phyloP scores from a whole-genome alignment of 768 basidiomycete genomes.

The Rubroboletus satanas region DNA sequence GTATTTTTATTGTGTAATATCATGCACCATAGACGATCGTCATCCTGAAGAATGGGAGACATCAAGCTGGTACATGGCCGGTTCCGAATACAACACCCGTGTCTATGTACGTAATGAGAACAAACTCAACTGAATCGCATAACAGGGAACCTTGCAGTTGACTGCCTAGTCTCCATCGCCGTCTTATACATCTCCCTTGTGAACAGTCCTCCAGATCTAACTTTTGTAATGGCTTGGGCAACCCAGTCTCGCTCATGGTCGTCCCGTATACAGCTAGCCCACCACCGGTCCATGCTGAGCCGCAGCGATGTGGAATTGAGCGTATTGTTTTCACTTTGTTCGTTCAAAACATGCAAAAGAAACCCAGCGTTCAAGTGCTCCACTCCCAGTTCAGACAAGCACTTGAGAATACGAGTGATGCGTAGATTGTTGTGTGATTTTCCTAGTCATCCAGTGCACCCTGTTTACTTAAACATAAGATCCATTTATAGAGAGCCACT shows the following conservation, averaged over 20 bases:
- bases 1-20: conserved; percentile 20
- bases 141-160: conserved; percentile 10
- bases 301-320: conserved; percentile 47
- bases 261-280: conserved; percentile 69
- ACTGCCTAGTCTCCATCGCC: conserved; percentile 40
- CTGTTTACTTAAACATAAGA: neutral
- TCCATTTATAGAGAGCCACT: conserved; percentile 29
- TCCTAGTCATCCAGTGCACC: conserved; percentile 35
- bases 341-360: conserved; percentile 61
- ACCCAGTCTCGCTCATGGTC: conserved; percentile 58
- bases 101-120: neutral
- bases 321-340: conserved; percentile 58
- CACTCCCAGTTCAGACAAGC: conserved; percentile 64
- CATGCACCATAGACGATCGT: neutral
- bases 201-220: conserved; percentile 47
- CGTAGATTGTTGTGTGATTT: conserved; percentile 74
- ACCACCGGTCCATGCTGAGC: conserved; percentile 74
- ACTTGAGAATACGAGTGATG: conserved; percentile 74
- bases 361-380: conserved; percentile 64
- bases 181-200: conserved; percentile 56
- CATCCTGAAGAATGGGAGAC: neutral
- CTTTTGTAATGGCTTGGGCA: conserved; percentile 44
- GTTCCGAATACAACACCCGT: neutral
- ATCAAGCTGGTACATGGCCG: neutral
- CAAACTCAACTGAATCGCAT: neutral